Base-by-base conservation (phyloP, 2,329 filamentous ascomycete species). In the Penicillium oxalicum region DNA sequence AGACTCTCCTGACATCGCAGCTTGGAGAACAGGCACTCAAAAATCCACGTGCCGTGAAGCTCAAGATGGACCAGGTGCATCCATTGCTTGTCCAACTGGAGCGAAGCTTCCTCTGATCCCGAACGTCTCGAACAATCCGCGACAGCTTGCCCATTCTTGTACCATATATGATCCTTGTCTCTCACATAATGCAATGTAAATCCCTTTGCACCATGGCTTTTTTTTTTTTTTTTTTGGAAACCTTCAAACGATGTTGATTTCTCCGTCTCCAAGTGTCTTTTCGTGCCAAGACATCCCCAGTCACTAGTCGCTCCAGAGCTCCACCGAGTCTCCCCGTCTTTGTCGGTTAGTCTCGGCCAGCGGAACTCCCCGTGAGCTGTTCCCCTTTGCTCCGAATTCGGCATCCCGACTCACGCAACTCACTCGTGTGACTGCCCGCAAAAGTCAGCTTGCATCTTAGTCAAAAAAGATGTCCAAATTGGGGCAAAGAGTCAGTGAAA, bases 31-130 rank as follows among this genome's bases (percentile, higher is more conserved):
- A 60, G 12, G 60, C 61, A 5, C 49, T 68, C 35, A 50, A 62
- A 40, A 69, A 68, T 9, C 64, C 64, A 11, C 62, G 66, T 24
- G 64, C 66, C 4, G 57, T 72, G 13, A 65, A 66, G 42, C 53
- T 72, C 44, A 60, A 61, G 44, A 53, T 70, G 41, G 62, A 70
- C 13, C 60, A 68, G 26, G 68, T 69, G 29, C 65, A 71, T 55
- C 59, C 56, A 11, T 55, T 71, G 42, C 50, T 72, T 54, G 57
- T 68, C 13, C 59, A 66, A 40, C 48, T 71, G 44, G 70, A 71
- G 57, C 65, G 58, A 49, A 57, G 57, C 18, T 72, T 71, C 54
- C 51, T 70, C 38, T 72, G 52, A 63, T 37, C 38, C 39, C 28
- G 9, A 33, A 28, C 25, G 18, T 18, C 18, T 2, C 18, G 18